Evolutionary conservation across 257 asterid species (phyloP).

Genomic region (Plantago major): DNA sequence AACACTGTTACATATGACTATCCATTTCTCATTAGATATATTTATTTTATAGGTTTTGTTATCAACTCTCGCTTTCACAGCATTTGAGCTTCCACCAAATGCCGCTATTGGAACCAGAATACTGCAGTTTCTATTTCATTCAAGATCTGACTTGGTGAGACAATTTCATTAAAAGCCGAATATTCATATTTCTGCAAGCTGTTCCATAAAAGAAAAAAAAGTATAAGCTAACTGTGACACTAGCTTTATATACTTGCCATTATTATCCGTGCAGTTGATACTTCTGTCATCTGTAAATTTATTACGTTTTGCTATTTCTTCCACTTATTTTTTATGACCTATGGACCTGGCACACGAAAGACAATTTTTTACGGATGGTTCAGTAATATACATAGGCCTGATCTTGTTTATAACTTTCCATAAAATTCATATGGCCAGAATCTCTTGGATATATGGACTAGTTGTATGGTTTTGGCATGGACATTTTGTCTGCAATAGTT

Average conservation of each 20-base stretch:
- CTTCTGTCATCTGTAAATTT: neutral
- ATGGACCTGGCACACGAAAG: conserved; percentile 5
- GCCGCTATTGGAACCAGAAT: conserved; percentile 85
- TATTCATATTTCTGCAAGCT: conserved; percentile 12
- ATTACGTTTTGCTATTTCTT: neutral
- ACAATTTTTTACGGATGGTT: neutral
- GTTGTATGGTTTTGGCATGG: neutral
- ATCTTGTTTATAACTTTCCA: no score
- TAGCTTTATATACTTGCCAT: neutral
- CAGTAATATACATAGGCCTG: no score
- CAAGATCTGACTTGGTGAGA: conserved; percentile 94
- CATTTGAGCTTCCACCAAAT: conserved; percentile 98
- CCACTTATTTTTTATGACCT: neutral
- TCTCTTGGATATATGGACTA: no score
- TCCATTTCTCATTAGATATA: conserved; percentile 16
- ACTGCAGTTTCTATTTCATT: conserved; percentile 86
- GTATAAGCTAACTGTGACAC: neutral
- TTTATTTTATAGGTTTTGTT: conserved; percentile 66
- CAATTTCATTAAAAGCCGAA: conserved; percentile 12
- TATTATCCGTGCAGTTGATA: neutral
- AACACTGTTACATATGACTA: conserved; percentile 7
- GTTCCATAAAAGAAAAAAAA: conserved; percentile 1
- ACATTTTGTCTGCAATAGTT: conserved; percentile 17
- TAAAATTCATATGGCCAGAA: no score
- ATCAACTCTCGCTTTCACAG: conserved; percentile 91